Percentiles rank a stretch among this genome's conserved stretches.
phyloP scores from a whole-genome alignment of 225 moss, liverwort and hornwort species.

The Marchantia paleacea region DNA sequence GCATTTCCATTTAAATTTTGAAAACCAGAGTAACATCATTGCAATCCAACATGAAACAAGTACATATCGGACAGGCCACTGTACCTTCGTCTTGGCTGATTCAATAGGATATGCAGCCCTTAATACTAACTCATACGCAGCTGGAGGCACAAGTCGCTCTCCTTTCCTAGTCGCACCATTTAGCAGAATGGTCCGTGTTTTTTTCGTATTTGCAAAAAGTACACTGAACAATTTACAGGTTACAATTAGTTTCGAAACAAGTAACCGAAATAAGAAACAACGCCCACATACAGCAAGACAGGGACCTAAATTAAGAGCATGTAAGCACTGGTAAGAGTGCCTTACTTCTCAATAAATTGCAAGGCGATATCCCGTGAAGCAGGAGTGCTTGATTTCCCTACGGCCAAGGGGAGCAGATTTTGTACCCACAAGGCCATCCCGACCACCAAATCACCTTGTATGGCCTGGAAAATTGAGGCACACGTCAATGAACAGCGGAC shows the following conservation, averaged over 20 bases:
- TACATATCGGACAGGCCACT: not conserved
- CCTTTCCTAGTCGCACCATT: slow-evolving; percentile 88
- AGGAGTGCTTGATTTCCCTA: slow-evolving; percentile 79
- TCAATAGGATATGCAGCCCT: slow-evolving; percentile 67
- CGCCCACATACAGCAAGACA: too few relatives aligned
- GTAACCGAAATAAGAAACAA: too few relatives aligned
- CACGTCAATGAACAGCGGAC: not conserved
- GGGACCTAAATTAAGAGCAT: too few relatives aligned
- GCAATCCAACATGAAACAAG: not conserved
- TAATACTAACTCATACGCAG: slow-evolving; percentile 63
- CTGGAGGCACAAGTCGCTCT: slow-evolving; percentile 82
- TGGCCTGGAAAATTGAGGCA: slow-evolving; percentile 54
- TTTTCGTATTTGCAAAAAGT: slow-evolving; percentile 65
- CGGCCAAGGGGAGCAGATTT: slow-evolving; percentile 82
- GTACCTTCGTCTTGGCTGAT: slow-evolving; percentile 76
- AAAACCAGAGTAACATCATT: not conserved
- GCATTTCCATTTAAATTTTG: not conserved
- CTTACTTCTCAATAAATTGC: slow-evolving; percentile 85
- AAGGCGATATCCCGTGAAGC: slow-evolving; percentile 64
- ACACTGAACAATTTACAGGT: slow-evolving; percentile 41
- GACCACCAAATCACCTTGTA: slow-evolving; percentile 81
- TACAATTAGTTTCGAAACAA: not conserved
- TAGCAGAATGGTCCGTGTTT: slow-evolving; percentile 68
- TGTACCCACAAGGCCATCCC: slow-evolving; percentile 98
- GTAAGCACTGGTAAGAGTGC: not conserved